A percentile compares a stretch with the other conserved stretches of the same genome.
These are phyloP conservation scores for Favolaschia claudopus DNA, from an alignment of 768 basidiomycete species.

Conservation along the genomic window DNA sequence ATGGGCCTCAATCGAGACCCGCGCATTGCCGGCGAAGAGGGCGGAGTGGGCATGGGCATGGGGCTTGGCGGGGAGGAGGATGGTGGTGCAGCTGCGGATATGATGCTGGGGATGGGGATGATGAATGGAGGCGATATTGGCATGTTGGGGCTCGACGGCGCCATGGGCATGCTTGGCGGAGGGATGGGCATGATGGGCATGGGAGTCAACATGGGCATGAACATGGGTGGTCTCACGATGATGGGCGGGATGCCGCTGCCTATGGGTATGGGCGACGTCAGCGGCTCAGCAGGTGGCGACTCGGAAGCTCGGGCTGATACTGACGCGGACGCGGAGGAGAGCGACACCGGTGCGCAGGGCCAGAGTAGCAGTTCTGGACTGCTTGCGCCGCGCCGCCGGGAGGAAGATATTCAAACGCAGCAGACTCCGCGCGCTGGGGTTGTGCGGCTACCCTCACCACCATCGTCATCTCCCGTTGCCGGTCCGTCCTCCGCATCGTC, in stretches of 20 bases:
- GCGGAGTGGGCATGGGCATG: slow-evolving; percentile 17
- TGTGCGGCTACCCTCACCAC: slow-evolving; percentile 21
- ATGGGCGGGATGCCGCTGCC: slow-evolving; percentile 18
- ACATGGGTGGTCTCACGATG: slow-evolving; percentile 12
- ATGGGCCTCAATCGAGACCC: slow-evolving; percentile 18
- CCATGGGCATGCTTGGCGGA: slow-evolving; percentile 12
- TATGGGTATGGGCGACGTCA: slow-evolving; percentile 19
- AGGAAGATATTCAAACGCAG: slow-evolving; percentile 24
- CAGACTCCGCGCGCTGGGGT: slow-evolving; percentile 26
- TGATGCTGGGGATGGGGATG: slow-evolving; percentile 20
- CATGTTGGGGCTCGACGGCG: slow-evolving; percentile 7
- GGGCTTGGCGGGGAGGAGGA: slow-evolving; percentile 22
- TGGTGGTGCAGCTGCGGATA: slow-evolving; percentile 14
- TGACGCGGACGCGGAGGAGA: slow-evolving; percentile 27
- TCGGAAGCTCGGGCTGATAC: slow-evolving; percentile 25
- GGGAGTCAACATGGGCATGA: slow-evolving; percentile 14
- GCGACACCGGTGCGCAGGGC: slow-evolving; percentile 8
- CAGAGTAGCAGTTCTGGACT: neutral
- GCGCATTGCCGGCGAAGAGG: slow-evolving; percentile 17
- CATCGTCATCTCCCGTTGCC: slow-evolving; percentile 15
- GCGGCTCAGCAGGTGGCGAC: slow-evolving; percentile 20
- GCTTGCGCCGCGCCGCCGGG: slow-evolving; percentile 1
- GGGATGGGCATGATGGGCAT: slow-evolving; percentile 16
- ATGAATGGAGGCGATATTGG: neutral
- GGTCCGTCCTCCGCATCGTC: slow-evolving; percentile 18